Conservation (phyloP, 1,284 basidiomycete species). For the Bjerkandera adusta region DNA sequence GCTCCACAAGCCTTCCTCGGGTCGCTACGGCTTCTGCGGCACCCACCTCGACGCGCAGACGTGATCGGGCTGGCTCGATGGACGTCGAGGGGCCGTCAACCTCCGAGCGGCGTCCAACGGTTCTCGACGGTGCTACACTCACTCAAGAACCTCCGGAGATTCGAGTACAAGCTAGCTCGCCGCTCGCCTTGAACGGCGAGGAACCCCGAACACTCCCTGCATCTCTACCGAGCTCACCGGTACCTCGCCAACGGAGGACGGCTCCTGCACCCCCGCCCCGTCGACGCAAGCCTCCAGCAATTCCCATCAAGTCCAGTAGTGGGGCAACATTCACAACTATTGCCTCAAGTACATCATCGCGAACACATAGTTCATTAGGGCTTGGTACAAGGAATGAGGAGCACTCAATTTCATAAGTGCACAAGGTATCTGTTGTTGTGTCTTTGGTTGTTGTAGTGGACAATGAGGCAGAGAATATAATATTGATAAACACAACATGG, state of each 20-base stretch:
- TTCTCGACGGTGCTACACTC: slow-evolving; percentile 19
- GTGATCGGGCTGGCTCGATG: slow-evolving; percentile 33
- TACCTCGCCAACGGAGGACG: slow-evolving; percentile 30
- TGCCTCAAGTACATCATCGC: slow-evolving; percentile 23
- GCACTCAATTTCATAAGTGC: no score
- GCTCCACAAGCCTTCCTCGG: slow-evolving; percentile 45
- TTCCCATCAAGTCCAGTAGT: slow-evolving; percentile 45
- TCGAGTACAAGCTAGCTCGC: slow-evolving; percentile 9
- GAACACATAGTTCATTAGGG: not conserved
- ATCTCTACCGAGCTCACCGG: slow-evolving; percentile 23
- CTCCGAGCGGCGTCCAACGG: slow-evolving; percentile 10
- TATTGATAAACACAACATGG: no score
- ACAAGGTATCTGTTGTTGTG: no score
- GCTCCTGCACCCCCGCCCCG: slow-evolving; percentile 55
- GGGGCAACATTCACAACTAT: slow-evolving; percentile 55
- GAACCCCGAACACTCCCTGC: slow-evolving; percentile 19
- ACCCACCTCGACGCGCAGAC: slow-evolving; percentile 21
- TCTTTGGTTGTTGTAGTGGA: no score
- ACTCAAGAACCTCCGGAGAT: slow-evolving; percentile 22
- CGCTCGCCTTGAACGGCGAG: slow-evolving; percentile 8
- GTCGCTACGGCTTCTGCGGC: slow-evolving; percentile 28
- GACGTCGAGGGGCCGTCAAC: slow-evolving; percentile 27
- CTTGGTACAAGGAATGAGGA: not conserved
- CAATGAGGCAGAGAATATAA: no score
- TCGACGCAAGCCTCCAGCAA: slow-evolving; percentile 63